These are phyloP conservation scores for Neurospora terricola DNA, from an alignment of 495 filamentous ascomycete species.

Conservation along the genomic window DNA sequence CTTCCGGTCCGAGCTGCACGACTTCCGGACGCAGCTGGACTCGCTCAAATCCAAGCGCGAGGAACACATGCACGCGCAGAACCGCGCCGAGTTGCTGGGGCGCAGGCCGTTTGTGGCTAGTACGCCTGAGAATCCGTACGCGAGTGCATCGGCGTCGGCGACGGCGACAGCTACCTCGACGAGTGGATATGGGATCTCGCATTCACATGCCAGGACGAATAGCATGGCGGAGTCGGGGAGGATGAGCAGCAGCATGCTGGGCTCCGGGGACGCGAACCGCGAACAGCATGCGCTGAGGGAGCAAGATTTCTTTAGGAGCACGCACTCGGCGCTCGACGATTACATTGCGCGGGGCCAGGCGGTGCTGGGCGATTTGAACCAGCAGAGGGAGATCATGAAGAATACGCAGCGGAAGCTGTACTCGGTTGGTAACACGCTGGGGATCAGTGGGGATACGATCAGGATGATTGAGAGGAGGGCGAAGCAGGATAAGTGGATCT, in stretches of 20 bases:
- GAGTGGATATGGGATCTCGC: conserved; percentile 17
- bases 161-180: too few relatives aligned
- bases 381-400: conserved; percentile 92
- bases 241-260: conserved; percentile 30
- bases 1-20: conserved; percentile 72
- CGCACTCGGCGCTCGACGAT: conserved; percentile 78
- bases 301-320: conserved; percentile 71
- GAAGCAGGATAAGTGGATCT: conserved; percentile 96
- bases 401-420: conserved; percentile 85
- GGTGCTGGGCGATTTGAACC: conserved; percentile 76
- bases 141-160: conserved; percentile 13
- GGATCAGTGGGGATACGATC: conserved; percentile 91
- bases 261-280: conserved; percentile 49
- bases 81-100: conserved; percentile 77
- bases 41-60: conserved; percentile 64
- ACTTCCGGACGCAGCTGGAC: conserved; percentile 70
- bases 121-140: conserved; percentile 94
- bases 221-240: conserved; percentile 15
- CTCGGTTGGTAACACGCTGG: conserved; percentile 86
- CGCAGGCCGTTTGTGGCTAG: conserved; percentile 76
- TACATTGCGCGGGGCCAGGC: conserved; percentile 85
- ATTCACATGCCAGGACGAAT: conserved; percentile 22
- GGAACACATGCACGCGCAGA: conserved; percentile 60
- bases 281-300: conserved; percentile 84
- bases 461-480: conserved; percentile 89